Base-by-base conservation (phyloP, 495 filamentous ascomycete genomes). In the Neurospora sp. region DNA sequence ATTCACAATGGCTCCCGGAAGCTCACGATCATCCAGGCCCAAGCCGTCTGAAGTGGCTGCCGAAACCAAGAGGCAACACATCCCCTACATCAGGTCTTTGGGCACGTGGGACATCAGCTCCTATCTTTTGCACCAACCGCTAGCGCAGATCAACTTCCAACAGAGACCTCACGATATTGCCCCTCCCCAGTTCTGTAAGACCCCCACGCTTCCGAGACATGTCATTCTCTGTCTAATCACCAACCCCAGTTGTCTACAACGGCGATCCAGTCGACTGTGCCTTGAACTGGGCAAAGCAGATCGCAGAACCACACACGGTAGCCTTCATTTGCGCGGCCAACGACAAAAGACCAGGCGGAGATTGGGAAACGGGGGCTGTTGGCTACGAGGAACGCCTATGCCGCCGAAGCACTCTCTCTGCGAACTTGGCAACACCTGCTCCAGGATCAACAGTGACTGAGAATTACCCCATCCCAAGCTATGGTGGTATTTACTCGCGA, bases 251-350 rank as follows among this genome's bases (percentile, higher is more conserved):
- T 70, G 85, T 92, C 6, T 85, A 86, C 69, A 76, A 83, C 42
- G 90, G 88, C 3, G 90, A 93, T 74, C 90, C 90, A 7, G 88
- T 92, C n/a, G 88, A 93, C 77, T 87, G 88, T 27, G 87, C 90
- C 6, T 77, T 92, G 69, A 83, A 86, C 71, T 93, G 90, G 90
- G 85, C 73, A 27, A 59, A 72, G 73, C 73, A 71, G 53, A 72
- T 69, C 70, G 77, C 72, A 44, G 78, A 69, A 27, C 75, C 77
- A 39, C 79, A 79, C 39, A 74, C 80, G 18, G 87, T 94, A 71
- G 89, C 91, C 7, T 89, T 93, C 41, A 88, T 94, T 72, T 93
- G 90, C 75, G 88, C 89, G 69, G 91, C 91, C 12, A 90, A 93
- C 77, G 91, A 94, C 76, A 91, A 89, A 74, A 85, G 91, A 39